phyloP scores from a whole-genome alignment of 176 grass and related monocot genomes.

The Aegilops bicornis region DNA sequence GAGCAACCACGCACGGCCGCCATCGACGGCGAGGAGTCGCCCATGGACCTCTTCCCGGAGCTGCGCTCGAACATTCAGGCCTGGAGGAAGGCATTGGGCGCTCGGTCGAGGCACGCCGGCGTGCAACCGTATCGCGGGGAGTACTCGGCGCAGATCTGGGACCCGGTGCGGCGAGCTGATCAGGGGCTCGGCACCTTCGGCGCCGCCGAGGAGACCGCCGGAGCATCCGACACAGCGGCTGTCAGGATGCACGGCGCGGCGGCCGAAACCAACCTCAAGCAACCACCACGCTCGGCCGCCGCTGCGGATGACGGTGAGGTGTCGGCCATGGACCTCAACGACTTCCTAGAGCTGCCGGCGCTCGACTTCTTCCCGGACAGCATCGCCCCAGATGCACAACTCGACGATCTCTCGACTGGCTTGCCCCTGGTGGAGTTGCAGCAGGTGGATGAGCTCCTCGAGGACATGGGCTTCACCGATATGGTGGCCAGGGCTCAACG shows the following conservation, averaged over 20 bases:
- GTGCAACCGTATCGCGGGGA: neutral
- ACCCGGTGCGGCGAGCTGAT: neutral
- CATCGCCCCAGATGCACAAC: neutral
- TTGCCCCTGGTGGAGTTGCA: neutral
- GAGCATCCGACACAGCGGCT: neutral
- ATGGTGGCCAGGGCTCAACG: neutral
- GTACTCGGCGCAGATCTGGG: neutral
- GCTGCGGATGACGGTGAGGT: neutral
- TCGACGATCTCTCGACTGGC: neutral
- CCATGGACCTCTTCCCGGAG: neutral
- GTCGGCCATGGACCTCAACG: neutral
- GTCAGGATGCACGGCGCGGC: neutral
- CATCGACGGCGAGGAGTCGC: neutral
- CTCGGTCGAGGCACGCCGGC: neutral
- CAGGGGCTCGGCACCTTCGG: slow-evolving; percentile 53
- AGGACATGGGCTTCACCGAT: neutral
- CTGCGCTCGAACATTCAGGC: neutral
- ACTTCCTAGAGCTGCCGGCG: neutral
- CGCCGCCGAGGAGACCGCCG: slow-evolving; percentile 57
- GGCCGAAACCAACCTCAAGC: neutral
- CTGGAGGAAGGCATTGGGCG: neutral
- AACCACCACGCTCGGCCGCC: neutral
- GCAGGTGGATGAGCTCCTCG: neutral
- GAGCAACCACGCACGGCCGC: neutral
- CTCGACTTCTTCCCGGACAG: neutral